phyloP scores from a whole-genome alignment of 495 filamentous ascomycete species.

The Neurospora intermedia region DNA sequence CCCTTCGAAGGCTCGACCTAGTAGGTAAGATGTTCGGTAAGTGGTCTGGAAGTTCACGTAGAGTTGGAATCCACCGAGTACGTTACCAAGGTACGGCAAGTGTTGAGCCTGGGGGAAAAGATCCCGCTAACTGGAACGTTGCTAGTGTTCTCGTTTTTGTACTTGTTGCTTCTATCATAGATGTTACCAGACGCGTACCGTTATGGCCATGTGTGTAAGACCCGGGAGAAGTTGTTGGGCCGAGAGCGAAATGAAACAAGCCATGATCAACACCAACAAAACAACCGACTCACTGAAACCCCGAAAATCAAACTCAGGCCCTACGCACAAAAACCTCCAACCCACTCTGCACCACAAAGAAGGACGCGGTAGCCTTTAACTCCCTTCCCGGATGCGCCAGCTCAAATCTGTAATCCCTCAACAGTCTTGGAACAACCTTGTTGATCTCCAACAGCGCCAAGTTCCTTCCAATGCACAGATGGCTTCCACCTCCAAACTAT shows the following conservation, averaged over 20 bases:
- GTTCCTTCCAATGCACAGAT: constrained; percentile 46
- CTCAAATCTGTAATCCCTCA: constrained; percentile 41
- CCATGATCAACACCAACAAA: background rate
- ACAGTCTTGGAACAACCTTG: constrained; percentile 40
- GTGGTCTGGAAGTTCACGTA: background rate
- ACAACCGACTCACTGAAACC: background rate
- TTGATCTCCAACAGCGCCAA: constrained; percentile 46
- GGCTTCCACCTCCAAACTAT: constrained; percentile 42
- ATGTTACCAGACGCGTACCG: background rate
- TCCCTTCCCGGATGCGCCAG: constrained; percentile 33
- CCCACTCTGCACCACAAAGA: constrained; percentile 45
- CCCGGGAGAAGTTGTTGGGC: background rate
- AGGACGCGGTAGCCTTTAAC: constrained; percentile 39
- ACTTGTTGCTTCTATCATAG: background rate
- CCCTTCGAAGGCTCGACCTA: background rate
- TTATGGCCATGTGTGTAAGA: background rate
- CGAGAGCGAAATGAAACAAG: background rate
- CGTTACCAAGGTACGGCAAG: background rate
- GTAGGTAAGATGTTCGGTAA: background rate
- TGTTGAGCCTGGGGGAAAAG: background rate
- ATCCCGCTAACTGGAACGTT: background rate
- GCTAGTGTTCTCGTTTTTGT: background rate
- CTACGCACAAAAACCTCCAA: constrained; percentile 31
- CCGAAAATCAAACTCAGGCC: background rate
- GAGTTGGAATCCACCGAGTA: background rate